A percentile compares a stretch with the other conserved stretches of the same genome.
Evolutionary conservation across 2,329 filamentous ascomycete species (phyloP).

Genomic region (Fonsecaea monophora): DNA sequence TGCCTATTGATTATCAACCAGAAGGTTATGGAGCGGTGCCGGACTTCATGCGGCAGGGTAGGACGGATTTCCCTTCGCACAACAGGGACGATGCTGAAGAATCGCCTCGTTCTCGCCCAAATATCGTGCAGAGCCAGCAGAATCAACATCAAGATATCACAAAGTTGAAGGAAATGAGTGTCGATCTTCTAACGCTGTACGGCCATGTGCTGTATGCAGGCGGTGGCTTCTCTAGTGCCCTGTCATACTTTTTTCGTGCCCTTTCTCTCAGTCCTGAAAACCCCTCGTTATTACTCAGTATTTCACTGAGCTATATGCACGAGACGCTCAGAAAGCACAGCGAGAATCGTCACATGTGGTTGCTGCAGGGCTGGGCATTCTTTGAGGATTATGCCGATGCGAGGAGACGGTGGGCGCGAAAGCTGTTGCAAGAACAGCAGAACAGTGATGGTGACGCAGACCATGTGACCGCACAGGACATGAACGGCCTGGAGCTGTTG

Average conservation of each 20-base stretch:
- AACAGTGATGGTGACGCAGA: not conserved
- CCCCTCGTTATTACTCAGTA: slow-evolving; percentile 77
- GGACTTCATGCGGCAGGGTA: slow-evolving; percentile 40
- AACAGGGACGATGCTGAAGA: slow-evolving; percentile 1
- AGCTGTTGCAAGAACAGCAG: not conserved
- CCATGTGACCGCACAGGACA: not conserved
- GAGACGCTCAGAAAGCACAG: slow-evolving; percentile 87
- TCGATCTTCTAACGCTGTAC: slow-evolving; percentile 84
- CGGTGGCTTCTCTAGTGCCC: slow-evolving; percentile 79
- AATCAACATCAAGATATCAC: not conserved
- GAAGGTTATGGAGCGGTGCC: slow-evolving; percentile 46
- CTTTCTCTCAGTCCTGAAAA: slow-evolving; percentile 47
- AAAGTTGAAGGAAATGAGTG: slow-evolving; percentile 66
- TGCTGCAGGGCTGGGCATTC: slow-evolving; percentile 84
- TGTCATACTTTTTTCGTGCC: slow-evolving; percentile 86
- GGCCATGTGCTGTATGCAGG: slow-evolving; percentile 87
- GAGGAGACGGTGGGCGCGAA: slow-evolving; percentile 46
- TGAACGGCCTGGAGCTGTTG: slow-evolving; percentile 18
- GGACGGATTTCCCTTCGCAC: not conserved
- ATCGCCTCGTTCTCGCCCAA: not conserved
- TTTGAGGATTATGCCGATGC: slow-evolving; percentile 74
- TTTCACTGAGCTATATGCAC: slow-evolving; percentile 85
- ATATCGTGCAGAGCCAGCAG: slow-evolving; percentile 19
- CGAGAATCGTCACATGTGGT: slow-evolving; percentile 86
- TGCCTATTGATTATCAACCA: slow-evolving; percentile 58